These are phyloP conservation scores for Nicotiana otophora DNA, from an alignment of 257 asterid genomes.

Conservation along the genomic window DNA sequence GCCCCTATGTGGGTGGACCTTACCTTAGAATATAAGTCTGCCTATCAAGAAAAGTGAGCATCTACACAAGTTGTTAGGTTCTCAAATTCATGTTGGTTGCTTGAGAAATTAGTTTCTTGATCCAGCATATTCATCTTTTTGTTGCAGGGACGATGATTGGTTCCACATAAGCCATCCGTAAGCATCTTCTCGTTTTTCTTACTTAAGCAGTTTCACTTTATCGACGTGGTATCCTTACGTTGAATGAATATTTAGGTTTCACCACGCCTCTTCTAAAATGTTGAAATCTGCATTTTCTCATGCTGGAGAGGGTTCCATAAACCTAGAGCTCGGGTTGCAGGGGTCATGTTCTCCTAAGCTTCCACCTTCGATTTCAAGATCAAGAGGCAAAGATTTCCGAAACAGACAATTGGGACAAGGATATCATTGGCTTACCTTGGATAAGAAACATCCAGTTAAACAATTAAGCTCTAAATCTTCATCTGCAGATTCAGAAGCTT, in stretches of 20 bases:
- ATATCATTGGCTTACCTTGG: slow-evolving; percentile 5
- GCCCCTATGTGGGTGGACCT: slow-evolving; percentile 52
- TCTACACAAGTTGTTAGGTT: background rate
- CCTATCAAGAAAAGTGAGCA: slow-evolving; percentile 31
- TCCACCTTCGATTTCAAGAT: slow-evolving; percentile 38
- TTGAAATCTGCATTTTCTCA: slow-evolving; percentile 20
- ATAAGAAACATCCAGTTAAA: slow-evolving; percentile 15
- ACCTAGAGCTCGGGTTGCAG: slow-evolving; percentile 9
- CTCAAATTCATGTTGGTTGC: background rate
- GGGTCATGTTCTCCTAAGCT: slow-evolving; percentile 34
- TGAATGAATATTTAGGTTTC: slow-evolving; percentile 31
- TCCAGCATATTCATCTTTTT: slow-evolving; percentile 3
- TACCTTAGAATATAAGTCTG: slow-evolving; percentile 27
- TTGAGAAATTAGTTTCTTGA: background rate
- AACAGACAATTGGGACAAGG: slow-evolving; percentile 20
- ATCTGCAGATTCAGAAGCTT: slow-evolving; percentile 2
- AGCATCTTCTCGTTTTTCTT: slow-evolving; percentile 11
- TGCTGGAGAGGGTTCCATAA: slow-evolving; percentile 2
- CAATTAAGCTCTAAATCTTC: slow-evolving; percentile 1
- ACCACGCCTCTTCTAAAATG: slow-evolving; percentile 30
- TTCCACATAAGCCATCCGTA: slow-evolving; percentile 40
- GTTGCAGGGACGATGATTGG: slow-evolving; percentile 51
- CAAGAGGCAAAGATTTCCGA: slow-evolving; percentile 33
- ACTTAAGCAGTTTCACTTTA: background rate
- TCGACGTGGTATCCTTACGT: background rate